Percentiles rank a stretch among this genome's conserved stretches.
These are phyloP conservation scores for Penicillium daleae DNA, from an alignment of 495 filamentous ascomycete species.

Conservation along the genomic window DNA sequence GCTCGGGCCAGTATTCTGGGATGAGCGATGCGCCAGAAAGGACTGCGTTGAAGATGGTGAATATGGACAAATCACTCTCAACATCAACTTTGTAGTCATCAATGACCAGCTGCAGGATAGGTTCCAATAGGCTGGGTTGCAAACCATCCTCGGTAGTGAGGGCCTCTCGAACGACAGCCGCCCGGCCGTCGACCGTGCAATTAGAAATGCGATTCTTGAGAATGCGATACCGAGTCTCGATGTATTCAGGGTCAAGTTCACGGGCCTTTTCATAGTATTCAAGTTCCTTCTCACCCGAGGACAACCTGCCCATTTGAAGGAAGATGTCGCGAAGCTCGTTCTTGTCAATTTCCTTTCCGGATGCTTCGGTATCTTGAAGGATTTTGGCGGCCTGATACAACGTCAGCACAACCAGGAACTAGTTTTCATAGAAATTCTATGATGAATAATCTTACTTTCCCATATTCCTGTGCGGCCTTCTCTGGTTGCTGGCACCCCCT, in stretches of 20 bases:
- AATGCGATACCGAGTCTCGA: constrained; percentile 1
- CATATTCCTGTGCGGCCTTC: not conserved
- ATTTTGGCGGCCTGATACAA: not conserved
- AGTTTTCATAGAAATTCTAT: not conserved
- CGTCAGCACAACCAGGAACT: not conserved
- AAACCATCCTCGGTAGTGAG: not conserved
- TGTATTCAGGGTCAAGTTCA: not conserved
- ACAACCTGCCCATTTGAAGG: not conserved
- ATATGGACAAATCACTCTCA: not conserved
- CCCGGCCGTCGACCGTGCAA: not conserved
- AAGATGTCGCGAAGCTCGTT: not conserved
- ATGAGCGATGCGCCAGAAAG: not conserved
- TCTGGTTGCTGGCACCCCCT: not conserved
- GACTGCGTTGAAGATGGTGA: not conserved
- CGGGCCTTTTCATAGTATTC: not conserved
- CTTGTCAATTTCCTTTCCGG: not conserved
- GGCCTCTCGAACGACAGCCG: not conserved
- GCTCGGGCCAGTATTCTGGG: not conserved
- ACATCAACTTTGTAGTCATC: not conserved
- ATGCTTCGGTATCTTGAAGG: not conserved
- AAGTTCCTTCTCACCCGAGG: not conserved
- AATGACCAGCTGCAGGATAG: not conserved
- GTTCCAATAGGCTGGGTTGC: not conserved
- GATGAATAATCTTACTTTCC: not conserved
- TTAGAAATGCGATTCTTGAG: not conserved